Base-by-base conservation (phyloP, 352 stramenopile genomes). In the Phytophthora litchii region DNA sequence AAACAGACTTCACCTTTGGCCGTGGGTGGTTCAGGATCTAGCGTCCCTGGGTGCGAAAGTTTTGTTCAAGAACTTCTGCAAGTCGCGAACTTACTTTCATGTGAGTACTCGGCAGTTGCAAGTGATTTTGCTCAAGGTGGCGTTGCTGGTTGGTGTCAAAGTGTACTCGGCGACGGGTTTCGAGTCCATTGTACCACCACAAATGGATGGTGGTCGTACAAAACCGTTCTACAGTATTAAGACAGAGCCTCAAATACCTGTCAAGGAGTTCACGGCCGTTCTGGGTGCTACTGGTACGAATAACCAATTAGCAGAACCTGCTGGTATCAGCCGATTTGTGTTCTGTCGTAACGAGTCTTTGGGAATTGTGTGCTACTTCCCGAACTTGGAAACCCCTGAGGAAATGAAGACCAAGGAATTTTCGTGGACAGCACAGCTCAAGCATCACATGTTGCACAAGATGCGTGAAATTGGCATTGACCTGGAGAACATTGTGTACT, bases 1-100 rank as follows among this genome's bases (percentile, higher is more conserved):
- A 35, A 92, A 94, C 52, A 85, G 90, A 62, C 55, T 92, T n/a
- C 78, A 91, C 48, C 53, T 93, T 62, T 93, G 81, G 77, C 80
- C 80, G 36, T 88, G 78, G 75, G 83, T 91, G 12, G 83, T 93
- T n/a, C 78, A 90, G 49, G 82, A 91, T 41, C 60, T 93, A 23
- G 88, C 83, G 20, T 78, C 66, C 13, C 58, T 93, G 13, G 83
- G 81, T 19, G 81, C 81, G 7, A 91, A 90, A 60, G 71, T 88
- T 13, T 78, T 94, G 44, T 92, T 86, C 52, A 58, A 67, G 16
- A 71, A 86, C 42, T 88, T 89, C 46, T 91, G 80, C 52, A 71
- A 78, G 45, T 91, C 82, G 29, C 81, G 72, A 7, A 76, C 76
- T 13, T 88, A 90, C 34, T 90, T 94, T 64, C 82, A 92, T 60